Base-by-base conservation (phyloP, 2,329 filamentous ascomycete genomes). In the Metarhizium humberi region DNA sequence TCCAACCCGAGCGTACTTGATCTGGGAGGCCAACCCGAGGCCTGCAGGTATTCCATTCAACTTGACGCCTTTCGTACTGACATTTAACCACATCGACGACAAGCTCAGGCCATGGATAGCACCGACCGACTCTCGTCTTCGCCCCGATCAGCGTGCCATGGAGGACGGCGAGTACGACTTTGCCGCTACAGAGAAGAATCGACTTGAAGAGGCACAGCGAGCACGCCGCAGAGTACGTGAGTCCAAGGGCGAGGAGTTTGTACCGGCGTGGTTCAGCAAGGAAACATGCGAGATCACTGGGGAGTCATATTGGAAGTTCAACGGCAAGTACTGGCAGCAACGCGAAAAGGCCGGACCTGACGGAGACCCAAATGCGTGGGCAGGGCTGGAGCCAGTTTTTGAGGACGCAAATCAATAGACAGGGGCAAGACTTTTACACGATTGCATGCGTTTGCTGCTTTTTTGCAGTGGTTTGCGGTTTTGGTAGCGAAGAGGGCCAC, bases 91-190 rank as follows among this genome's bases (percentile, higher is more conserved):
- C 61, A 79, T 96, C 51, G 87, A 92, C 54, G 89, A 95, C n/a
- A 77, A 81, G n/a, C 78, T 99, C 18, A 76, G 74, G 52, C 82
- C 86, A 4, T 84, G 87, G 73, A 75, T 99, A 16, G 88, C 94
- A 42, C 94, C 94, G 0, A 99, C 94, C 0, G 94, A 99, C 69
- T 95, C 92, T 1, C 81, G 94, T n/a, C 77, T 96, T 36, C 81
- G 94, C 34, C 92, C 94, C 0, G 94, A 99, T 70, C 94, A 99
- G 74, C 81, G 94, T 11, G 94, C 94, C 2, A 99, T 99, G 94
- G 94, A 99, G 69, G 92, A 97, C 58, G 94, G 92, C n/a, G 84
- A 92, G 71, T 99, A 99, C 67, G 92, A 97, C 65, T 79, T 94
- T 57, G 94, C 94, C 1, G 94, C 92, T 0, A 82, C 81, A 5